Base-by-base conservation (phyloP, 2,329 filamentous ascomycete genomes). In the Penicillium sp. region DNA sequence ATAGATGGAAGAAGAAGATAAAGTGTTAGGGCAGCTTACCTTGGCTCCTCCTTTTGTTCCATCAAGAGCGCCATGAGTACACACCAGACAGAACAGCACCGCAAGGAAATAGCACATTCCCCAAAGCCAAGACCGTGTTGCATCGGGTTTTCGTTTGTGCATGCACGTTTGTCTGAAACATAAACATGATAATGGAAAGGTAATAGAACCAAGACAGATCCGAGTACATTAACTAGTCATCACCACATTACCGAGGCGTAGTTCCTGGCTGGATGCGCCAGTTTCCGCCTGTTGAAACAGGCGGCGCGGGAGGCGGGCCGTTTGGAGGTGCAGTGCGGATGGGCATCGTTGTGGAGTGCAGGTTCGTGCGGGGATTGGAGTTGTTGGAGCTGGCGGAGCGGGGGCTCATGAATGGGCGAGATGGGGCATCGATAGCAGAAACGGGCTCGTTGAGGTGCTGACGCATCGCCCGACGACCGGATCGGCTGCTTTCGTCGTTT, bases 241-340 rank as follows among this genome's bases (percentile, higher is more conserved):
- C 31, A 47, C 23, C 6, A 13, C 8, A 31, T 56, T 45, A 56
- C 25, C 53, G 47, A 8, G 55, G 49, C 3, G 27, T 45, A 41
- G 42, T 25, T 25, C 64, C 57, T 5, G 66, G 55, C 31, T 68
- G 67, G n/a, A 63, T 66, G 44, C 67, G 64, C 67, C 68, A 70
- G 31, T 60, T 66, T 33, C 64, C 65, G 45, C 66, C 66, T 8
- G 66, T 61, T 9, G 70, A 65, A 31, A 70, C 63, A 2, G 77
- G 85, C n/a, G 85, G 82, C 21, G 87, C 82, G 49, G 85, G 85
- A 33, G 87, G 77, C 9, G 83, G 79, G 12, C 83, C 84, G 9
- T 79, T 82, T 3, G 82, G 74, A 39, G 86, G 85, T 31, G 82
- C 86, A 44, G 83, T 81, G 47, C 88, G 83, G 57, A 89, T 82